Percentiles rank a stretch among this genome's conserved stretches.
Conservation (phyloP, 495 filamentous ascomycete genomes). For the Daldinia bambusicola region DNA sequence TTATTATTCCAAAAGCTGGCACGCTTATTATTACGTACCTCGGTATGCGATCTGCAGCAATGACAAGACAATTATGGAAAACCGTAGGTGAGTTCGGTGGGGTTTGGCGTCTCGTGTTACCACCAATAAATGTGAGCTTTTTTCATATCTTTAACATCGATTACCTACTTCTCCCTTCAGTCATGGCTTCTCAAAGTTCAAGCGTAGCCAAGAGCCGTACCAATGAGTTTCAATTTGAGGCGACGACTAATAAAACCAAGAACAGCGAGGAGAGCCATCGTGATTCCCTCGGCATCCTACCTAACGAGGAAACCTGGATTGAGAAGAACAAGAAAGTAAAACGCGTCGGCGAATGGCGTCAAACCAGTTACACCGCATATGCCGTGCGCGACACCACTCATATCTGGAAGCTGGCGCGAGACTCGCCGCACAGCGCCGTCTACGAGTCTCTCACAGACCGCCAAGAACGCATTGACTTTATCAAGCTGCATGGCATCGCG, state of each 20-base stretch:
- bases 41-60: background rate
- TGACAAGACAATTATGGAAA: background rate
- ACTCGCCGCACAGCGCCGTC: background rate
- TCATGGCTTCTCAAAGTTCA: background rate
- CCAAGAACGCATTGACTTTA: slow-evolving; percentile 5
- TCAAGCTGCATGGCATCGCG: background rate
- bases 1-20: too few relatives aligned
- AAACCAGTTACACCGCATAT: background rate
- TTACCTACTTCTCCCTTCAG: background rate
- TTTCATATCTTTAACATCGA: background rate
- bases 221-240: background rate
- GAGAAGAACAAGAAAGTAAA: background rate
- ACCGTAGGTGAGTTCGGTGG: background rate
- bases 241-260: background rate
- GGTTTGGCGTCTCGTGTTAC: background rate
- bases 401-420: slow-evolving; percentile 1
- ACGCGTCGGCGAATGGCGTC: background rate
- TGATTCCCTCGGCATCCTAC: background rate
- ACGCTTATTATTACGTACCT: background rate
- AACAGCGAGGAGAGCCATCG: background rate
- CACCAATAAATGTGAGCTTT: background rate
- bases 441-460: background rate
- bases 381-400: background rate
- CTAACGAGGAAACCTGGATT: background rate
- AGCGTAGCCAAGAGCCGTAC: background rate